Percentiles rank a stretch among this genome's conserved stretches.
phyloP scores from a whole-genome alignment of 441 rosid species.

The Mallotus repandus region DNA sequence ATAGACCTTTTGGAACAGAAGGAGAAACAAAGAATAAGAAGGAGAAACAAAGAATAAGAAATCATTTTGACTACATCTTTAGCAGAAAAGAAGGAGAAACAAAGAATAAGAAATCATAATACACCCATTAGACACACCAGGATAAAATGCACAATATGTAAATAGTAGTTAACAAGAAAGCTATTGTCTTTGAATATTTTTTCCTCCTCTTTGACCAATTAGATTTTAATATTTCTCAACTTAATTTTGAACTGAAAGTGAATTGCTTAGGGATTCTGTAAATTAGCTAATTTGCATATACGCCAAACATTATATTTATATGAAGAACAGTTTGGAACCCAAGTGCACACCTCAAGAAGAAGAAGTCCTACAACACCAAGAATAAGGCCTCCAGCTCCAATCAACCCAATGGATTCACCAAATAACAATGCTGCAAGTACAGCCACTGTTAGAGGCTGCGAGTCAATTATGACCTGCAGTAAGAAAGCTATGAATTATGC shows the following conservation, averaged over 20 bases:
- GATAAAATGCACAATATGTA: neutral
- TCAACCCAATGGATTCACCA: slow-evolving; percentile 78
- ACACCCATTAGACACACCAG: neutral
- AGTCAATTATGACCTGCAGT: slow-evolving; percentile 85
- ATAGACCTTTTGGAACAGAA: neutral
- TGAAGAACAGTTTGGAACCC: neutral
- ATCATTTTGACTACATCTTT: neutral
- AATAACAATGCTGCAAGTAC: slow-evolving; percentile 77
- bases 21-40: neutral
- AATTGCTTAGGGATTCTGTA: neutral
- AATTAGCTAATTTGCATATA: neutral
- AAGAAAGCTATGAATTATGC: neutral
- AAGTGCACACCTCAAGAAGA: slow-evolving; percentile 68
- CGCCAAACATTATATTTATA: neutral
- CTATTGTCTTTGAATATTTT: neutral
- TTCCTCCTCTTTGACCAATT: neutral
- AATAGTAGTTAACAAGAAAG: neutral
- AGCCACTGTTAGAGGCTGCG: slow-evolving; percentile 90
- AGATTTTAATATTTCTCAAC: neutral
- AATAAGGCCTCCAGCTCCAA: slow-evolving; percentile 76
- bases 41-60: neutral
- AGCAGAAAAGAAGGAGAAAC: neutral
- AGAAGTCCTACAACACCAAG: slow-evolving; percentile 85
- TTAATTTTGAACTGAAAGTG: neutral
- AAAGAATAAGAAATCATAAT: too few species aligned